A percentile compares a stretch with the other conserved stretches of the same genome.
phyloP scores from a whole-genome alignment of 2,329 filamentous ascomycete species.

The Byssothecium circinans region DNA sequence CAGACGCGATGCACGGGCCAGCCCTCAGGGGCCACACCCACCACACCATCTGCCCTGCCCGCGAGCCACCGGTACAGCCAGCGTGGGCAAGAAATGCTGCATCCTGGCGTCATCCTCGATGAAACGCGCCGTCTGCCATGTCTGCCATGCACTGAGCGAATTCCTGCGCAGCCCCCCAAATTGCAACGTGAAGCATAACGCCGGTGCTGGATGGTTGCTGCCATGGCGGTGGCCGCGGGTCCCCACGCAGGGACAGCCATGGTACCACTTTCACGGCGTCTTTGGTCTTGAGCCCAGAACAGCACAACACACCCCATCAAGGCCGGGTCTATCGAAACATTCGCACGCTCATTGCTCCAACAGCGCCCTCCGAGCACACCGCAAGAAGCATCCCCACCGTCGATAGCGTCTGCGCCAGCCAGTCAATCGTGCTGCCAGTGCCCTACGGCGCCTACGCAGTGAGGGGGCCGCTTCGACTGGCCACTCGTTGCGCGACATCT shows the following conservation, averaged over 20 bases:
- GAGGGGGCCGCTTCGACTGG: conserved; percentile 3
- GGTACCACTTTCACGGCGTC: too few relatives aligned
- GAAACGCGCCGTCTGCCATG: conserved; percentile 13
- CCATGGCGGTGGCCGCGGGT: too few relatives aligned
- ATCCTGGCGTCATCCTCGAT: neutral
- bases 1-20: conserved; percentile 1
- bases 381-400: conserved; percentile 5
- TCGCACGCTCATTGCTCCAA: conserved; percentile 3
- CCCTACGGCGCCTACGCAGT: conserved; percentile 29
- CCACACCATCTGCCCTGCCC: neutral
- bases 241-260: too few relatives aligned
- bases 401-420: conserved; percentile 30
- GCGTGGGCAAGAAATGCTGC: conserved; percentile 5
- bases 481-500: conserved; percentile 8
- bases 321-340: neutral
- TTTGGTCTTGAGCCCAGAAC: neutral
- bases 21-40: conserved; percentile 10
- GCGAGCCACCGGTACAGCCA: neutral
- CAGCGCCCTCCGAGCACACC: conserved; percentile 8
- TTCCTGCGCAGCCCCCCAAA: too few relatives aligned
- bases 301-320: neutral
- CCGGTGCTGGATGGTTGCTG: too few relatives aligned
- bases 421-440: conserved; percentile 11
- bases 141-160: neutral
- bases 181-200: too few relatives aligned